Evolutionary conservation across 257 asterid genomes (phyloP).

Genomic region (Prunella vulgaris): DNA sequence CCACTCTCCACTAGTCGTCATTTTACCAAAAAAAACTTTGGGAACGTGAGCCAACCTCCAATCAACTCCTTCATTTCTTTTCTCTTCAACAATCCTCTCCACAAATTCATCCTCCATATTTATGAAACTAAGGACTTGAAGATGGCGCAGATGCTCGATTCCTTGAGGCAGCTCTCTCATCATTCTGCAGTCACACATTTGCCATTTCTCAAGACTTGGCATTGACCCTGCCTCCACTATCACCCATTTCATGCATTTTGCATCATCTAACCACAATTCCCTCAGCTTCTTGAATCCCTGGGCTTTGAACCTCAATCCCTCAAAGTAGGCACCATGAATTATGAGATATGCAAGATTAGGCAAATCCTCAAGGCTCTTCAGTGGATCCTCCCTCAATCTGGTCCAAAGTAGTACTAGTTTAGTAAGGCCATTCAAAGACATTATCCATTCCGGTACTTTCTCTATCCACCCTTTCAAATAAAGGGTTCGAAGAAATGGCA

Average conservation of each 20-base stretch:
- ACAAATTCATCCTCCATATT: no score
- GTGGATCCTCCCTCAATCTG: background rate
- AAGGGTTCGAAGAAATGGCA: background rate
- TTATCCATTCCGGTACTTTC: conserved; percentile 23
- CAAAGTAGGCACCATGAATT: background rate
- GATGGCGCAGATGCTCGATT: conserved; percentile 6
- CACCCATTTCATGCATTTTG: no score
- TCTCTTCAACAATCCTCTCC: no score
- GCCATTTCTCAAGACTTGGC: background rate
- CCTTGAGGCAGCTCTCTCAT: background rate
- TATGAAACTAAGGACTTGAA: background rate
- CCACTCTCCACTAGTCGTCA: no score
- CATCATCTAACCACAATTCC: background rate
- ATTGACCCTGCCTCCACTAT: no score
- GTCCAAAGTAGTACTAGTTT: rapidly evolving
- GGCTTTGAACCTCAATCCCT: background rate
- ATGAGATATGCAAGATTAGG: background rate
- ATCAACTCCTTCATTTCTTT: no score
- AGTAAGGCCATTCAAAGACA: conserved; percentile 8
- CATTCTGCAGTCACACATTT: background rate
- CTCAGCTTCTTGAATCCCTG: background rate
- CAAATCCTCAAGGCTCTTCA: no score
- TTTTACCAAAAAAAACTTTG: no score
- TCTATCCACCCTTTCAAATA: background rate
- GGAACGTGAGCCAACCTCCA: no score